Conservation (phyloP, 2,329 filamentous ascomycete genomes). For the Rutstroemia sp. region DNA sequence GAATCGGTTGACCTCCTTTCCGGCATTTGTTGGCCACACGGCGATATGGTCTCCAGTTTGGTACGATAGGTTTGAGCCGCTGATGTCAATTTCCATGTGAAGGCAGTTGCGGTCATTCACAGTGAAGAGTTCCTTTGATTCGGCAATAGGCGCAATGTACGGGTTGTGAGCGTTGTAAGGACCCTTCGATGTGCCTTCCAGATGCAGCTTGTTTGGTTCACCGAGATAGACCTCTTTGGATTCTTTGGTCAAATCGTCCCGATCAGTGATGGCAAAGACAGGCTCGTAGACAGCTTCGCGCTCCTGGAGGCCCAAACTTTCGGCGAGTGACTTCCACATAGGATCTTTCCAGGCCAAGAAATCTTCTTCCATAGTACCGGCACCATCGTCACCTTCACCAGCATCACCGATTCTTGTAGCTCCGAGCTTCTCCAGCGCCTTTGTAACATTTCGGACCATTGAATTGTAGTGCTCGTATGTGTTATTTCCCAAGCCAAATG, state of each 20-base stretch:
- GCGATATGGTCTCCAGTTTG: conserved; percentile 97
- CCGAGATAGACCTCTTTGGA: conserved; percentile 84
- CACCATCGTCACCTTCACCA: conserved; percentile 94
- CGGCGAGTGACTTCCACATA: conserved; percentile 85
- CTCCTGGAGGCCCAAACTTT: conserved; percentile 84
- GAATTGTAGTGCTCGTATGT: conserved; percentile 99
- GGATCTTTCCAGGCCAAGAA: conserved; percentile 99
- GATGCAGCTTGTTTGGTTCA: conserved; percentile 93
- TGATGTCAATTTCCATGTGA: conserved; percentile 91
- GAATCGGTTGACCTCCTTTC: conserved; percentile 86
- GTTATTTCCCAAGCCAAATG: conserved; percentile 97
- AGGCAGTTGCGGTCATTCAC: conserved; percentile 90
- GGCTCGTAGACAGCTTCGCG: conserved; percentile 95
- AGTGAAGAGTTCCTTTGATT: conserved; percentile 86
- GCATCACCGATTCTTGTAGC: conserved; percentile 78
- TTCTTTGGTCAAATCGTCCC: conserved; percentile 64
- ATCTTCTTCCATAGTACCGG: conserved; percentile 99
- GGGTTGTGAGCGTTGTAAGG: conserved; percentile 97
- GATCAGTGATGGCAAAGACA: conserved; percentile 74
- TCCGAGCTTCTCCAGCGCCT: conserved; percentile 72
- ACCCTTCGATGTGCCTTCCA: conserved; percentile 74
- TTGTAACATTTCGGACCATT: conserved; percentile 90
- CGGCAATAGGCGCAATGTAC: conserved; percentile 86
- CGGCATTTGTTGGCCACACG: conserved; percentile 93
- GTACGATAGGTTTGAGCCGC: conserved; percentile 82